A percentile compares a stretch with the other conserved stretches of the same genome.
phyloP scores from a whole-genome alignment of 2,329 filamentous ascomycete species.

The Pseudogymnoascus sp. region DNA sequence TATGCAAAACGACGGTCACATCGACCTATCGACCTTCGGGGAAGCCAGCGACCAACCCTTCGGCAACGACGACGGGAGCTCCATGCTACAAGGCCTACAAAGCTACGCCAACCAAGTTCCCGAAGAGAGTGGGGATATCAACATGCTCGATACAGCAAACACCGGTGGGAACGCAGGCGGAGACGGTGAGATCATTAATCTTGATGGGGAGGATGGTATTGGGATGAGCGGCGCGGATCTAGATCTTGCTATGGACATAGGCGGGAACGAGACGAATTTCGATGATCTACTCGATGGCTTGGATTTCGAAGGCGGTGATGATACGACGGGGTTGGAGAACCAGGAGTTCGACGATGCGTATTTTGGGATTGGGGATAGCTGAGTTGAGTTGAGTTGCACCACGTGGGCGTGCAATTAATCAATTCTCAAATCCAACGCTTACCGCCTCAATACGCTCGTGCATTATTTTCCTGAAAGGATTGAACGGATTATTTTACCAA shows the following conservation, averaged over 20 bases:
- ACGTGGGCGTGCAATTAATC: not conserved
- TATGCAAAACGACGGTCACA: constrained; percentile 17
- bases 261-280: constrained; percentile 24
- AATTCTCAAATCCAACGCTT: not conserved
- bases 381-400: not conserved
- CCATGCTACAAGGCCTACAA: constrained; percentile 34
- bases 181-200: constrained; percentile 14
- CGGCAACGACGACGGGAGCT: constrained; percentile 24
- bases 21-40: constrained; percentile 27
- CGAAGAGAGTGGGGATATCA: constrained; percentile 15
- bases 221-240: constrained; percentile 25
- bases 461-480: not conserved
- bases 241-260: constrained; percentile 46
- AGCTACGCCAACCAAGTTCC: constrained; percentile 32
- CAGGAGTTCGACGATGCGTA: constrained; percentile 25
- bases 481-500: not conserved
- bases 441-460: not conserved
- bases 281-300: constrained; percentile 20
- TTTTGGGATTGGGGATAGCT: constrained; percentile 20
- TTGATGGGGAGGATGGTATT: constrained; percentile 16
- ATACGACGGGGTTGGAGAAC: constrained; percentile 20
- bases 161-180: constrained; percentile 13
- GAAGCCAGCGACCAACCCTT: constrained; percentile 12
- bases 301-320: constrained; percentile 19
- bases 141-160: constrained; percentile 17